Conservation (phyloP, 441 rosid genomes). For the Sinapis alba region DNA sequence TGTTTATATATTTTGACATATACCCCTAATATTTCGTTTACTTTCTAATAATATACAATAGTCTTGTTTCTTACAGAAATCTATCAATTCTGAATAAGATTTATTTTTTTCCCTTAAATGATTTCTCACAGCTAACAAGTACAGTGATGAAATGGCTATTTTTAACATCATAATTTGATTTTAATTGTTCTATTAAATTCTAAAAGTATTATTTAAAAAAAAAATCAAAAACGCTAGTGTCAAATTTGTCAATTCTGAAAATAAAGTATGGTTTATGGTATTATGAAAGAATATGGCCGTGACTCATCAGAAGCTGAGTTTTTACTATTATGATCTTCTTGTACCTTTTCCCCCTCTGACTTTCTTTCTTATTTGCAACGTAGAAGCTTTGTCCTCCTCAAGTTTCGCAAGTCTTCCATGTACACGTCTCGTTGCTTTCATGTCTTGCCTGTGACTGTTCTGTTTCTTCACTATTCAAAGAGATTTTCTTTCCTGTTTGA, state of each 20-base stretch:
- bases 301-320: not conserved
- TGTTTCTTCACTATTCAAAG: conserved; percentile 3
- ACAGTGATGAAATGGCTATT: not conserved
- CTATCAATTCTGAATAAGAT: not conserved
- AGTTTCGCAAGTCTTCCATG: conserved; percentile 14
- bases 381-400: conserved; percentile 19
- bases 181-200: not conserved
- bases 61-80: not conserved
- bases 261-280: not conserved
- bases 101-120: not conserved
- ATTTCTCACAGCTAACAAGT: not conserved
- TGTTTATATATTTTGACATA: conserved; percentile 8
- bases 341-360: conserved; percentile 5
- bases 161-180: not conserved
- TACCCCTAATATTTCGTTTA: conserved; percentile 1
- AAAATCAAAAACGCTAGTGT: not conserved
- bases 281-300: not conserved
- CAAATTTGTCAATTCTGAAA: not conserved
- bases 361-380: conserved; percentile 32
- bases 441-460: conserved; percentile 2
- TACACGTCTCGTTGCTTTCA: conserved; percentile 17
- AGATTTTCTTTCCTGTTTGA: not conserved
- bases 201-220: not conserved
- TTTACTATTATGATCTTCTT: not conserved
- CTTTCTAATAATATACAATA: not conserved